phyloP scores from a whole-genome alignment of 495 filamentous ascomycete species.

The Annulohypoxylon nitens region DNA sequence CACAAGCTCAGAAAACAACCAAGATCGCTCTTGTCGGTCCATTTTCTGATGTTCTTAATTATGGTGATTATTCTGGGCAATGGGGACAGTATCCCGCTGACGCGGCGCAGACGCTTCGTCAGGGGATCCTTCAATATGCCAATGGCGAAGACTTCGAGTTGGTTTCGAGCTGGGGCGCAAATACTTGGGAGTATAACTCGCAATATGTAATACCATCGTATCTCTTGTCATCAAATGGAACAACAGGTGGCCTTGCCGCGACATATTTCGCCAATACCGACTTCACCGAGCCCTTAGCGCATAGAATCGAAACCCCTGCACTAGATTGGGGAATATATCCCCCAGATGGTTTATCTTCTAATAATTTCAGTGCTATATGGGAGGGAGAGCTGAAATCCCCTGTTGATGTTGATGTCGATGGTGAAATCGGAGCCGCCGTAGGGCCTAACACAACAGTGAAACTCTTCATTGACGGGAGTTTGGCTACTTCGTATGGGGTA shows the following conservation, averaged over 20 bases:
- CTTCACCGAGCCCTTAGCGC: constrained; percentile 50
- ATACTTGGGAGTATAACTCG: constrained; percentile 58
- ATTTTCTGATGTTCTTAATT: constrained; percentile 59
- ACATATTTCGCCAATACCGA: constrained; percentile 59
- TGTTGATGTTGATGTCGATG: constrained; percentile 54
- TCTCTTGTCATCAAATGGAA: constrained; percentile 54
- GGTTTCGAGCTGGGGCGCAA: constrained; percentile 58
- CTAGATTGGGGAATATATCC: constrained; percentile 61
- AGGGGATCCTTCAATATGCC: constrained; percentile 54
- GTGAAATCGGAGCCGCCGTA: constrained; percentile 54
- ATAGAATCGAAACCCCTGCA: constrained; percentile 53
- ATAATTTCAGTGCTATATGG: constrained; percentile 61
- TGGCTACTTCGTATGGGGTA: constrained; percentile 35
- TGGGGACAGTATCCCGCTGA: constrained; percentile 58
- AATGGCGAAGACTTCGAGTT: constrained; percentile 47
- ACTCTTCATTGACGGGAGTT: constrained; percentile 53
- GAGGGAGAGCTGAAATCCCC: constrained; percentile 55
- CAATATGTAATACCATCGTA: constrained; percentile 59
- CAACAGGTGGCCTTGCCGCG: constrained; percentile 51
- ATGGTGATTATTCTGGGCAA: constrained; percentile 57
- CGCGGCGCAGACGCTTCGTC: constrained; percentile 56
- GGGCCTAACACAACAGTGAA: constrained; percentile 55
- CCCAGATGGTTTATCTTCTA: constrained; percentile 56
- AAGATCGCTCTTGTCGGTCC: constrained; percentile 59
- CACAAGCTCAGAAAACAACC: constrained; percentile 44